Evolutionary conservation across 2,329 filamentous ascomycete species (phyloP).

Genomic region (Arthrinium puccinioides): DNA sequence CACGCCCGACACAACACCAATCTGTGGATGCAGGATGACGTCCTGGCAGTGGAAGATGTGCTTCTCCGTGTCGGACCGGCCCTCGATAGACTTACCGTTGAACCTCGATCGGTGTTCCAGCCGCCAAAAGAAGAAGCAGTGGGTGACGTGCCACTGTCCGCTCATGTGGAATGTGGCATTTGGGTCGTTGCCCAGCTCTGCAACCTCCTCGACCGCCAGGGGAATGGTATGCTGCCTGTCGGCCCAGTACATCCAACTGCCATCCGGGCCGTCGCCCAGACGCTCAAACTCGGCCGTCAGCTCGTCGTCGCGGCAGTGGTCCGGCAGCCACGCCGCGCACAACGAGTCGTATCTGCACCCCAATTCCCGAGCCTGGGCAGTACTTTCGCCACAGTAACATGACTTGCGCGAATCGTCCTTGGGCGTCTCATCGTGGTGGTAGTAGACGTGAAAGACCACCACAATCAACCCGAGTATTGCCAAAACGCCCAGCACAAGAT

Average conservation of each 20-base stretch:
- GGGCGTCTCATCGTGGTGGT: no score
- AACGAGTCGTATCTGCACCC: conserved; percentile 6
- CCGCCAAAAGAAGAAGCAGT: conserved; percentile 6
- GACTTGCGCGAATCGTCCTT: no score
- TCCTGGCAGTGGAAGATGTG: conserved; percentile 4
- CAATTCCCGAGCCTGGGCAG: background rate
- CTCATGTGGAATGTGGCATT: background rate
- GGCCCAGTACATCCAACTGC: conserved; percentile 3
- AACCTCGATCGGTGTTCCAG: background rate
- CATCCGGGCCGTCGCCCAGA: conserved; percentile 2
- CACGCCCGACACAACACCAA: no score
- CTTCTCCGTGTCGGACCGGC: background rate
- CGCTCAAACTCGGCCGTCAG: conserved; percentile 6
- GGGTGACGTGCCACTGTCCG: conserved; percentile 2
- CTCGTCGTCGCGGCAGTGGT: conserved; percentile 4
- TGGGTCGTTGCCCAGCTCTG: background rate
- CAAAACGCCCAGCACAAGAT: no score
- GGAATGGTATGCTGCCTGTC: background rate
- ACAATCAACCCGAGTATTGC: no score
- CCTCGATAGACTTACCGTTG: background rate
- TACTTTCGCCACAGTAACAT: conserved; percentile 5
- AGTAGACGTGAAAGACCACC: no score
- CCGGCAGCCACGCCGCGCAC: conserved; percentile 5
- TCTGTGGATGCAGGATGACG: no score
- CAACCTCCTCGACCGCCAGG: conserved; percentile 1